Evolutionary conservation across 2,329 filamentous ascomycete genomes (phyloP), one percentile per base, ranked within the genome.

Genomic region (Pyrenochaeta sp.): DNA sequence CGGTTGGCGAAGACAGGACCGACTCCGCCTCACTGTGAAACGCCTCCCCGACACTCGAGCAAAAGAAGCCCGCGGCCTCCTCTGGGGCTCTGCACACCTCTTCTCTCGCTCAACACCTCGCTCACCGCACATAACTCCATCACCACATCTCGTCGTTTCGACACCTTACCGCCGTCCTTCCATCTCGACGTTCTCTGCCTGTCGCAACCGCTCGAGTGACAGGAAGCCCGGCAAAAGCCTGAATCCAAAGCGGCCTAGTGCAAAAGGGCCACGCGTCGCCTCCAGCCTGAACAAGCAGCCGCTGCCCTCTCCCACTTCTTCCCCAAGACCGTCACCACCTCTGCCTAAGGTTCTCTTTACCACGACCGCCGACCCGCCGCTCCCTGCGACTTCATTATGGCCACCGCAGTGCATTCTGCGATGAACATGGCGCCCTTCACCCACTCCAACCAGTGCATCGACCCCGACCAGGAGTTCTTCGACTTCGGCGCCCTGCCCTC

Each of bases 401-500:
- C 66, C 48, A 67, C 67, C 45, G 65, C 66, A 51, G 60, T 70
- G 44, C 63, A 67, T 34, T 53, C 63, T 52, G 62, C 63, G 35
- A 63, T 70, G 60, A 65, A 60, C 35, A 69, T 71, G 66, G 58
- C 66, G 24, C 55, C 64, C 37, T 69, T 65, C 58, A 38, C 38
- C 35, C 53, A 56, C 31, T 42, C 50, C 38, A 69, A 59, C 51
- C 69, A 72, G 55, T 73, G 69, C 50, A 50, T 71, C 50, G 70
- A 73, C 45, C 67, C 70, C 14, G 72, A 75, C 43, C 61, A 71
- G 22, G 71, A 54, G 45, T 73, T 71, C 60, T 71, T 75, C 62
- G 72, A 75, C 64, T 89, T 87, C 71, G 84, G 87, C 63, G 77
- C 77, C 53, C 69, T 82, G 39, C 75, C 77, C 51, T 86, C 83